Conservation (phyloP, 139 green algal genomes). For the Asterochloris sp. region DNA sequence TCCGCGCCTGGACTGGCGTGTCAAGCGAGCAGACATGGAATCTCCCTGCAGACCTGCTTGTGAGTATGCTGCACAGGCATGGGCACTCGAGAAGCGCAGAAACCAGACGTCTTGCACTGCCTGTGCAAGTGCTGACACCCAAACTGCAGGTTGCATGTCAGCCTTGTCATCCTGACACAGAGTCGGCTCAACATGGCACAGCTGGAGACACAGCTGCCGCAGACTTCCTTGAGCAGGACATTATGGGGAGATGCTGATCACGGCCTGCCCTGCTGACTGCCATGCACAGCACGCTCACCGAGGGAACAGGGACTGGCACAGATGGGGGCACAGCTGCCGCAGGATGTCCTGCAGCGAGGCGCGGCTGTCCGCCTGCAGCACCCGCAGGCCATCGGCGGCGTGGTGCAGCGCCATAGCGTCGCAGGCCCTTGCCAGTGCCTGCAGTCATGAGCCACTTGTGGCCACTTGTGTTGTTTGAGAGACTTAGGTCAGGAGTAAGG, state of each 20-base stretch:
- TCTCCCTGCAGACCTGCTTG: no score
- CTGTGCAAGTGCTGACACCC: not conserved
- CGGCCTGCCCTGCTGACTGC: not conserved
- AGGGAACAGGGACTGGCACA: conserved; percentile 44
- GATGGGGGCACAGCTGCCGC: not conserved
- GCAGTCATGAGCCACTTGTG: not conserved
- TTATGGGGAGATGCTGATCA: not conserved
- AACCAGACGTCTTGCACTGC: no score
- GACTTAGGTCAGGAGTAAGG: not conserved
- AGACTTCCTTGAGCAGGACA: not conserved
- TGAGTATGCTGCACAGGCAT: no score
- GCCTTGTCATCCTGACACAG: not conserved
- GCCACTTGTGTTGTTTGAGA: not conserved
- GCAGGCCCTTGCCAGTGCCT: conserved; percentile 24
- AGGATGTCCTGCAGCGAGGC: conserved; percentile 16
- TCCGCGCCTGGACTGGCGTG: no score
- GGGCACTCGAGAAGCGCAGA: no score
- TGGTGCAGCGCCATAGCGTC: conserved; percentile 34
- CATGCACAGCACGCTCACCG: conserved; percentile 1
- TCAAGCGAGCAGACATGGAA: no score
- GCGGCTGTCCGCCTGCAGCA: conserved; percentile 17
- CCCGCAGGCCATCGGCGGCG: conserved; percentile 27
- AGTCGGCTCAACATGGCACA: not conserved
- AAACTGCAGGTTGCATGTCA: not conserved
- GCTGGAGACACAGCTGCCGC: not conserved